phyloP scores from a whole-genome alignment of 2,329 filamentous ascomycete species.

The Botryotinia narcissicola region DNA sequence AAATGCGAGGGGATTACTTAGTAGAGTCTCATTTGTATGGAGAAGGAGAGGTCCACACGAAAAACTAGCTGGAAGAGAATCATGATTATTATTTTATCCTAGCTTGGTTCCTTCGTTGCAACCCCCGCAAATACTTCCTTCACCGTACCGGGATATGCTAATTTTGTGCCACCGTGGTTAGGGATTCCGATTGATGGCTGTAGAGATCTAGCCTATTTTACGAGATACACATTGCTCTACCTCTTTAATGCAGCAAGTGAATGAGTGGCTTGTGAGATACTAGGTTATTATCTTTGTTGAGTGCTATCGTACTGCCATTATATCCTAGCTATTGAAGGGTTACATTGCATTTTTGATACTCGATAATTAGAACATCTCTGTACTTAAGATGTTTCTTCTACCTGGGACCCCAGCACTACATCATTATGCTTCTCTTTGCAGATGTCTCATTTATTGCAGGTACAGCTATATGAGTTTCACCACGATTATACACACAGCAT shows the following conservation, averaged over 20 bases:
- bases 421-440: neutral
- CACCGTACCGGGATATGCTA: neutral
- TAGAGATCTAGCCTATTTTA: neutral
- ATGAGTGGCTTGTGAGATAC: neutral
- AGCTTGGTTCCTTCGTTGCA: constrained; percentile 6
- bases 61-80: neutral
- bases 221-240: neutral
- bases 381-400: neutral
- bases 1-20: constrained; percentile 4
- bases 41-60: constrained; percentile 10
- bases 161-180: neutral
- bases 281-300: neutral
- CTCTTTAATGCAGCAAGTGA: neutral
- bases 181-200: neutral
- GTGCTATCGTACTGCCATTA: neutral
- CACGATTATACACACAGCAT: neutral
- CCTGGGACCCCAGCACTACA: neutral
- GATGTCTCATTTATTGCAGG: neutral
- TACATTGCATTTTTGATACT: constrained; percentile 9
- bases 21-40: constrained; percentile 8
- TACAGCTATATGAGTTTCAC: neutral
- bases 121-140: constrained; percentile 2
- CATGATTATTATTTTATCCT: neutral
- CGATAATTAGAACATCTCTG: neutral
- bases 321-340: neutral